Evolutionary conservation across 202 grass and related monocot genomes (phyloP).

Genomic region (Musa balbisiana): DNA sequence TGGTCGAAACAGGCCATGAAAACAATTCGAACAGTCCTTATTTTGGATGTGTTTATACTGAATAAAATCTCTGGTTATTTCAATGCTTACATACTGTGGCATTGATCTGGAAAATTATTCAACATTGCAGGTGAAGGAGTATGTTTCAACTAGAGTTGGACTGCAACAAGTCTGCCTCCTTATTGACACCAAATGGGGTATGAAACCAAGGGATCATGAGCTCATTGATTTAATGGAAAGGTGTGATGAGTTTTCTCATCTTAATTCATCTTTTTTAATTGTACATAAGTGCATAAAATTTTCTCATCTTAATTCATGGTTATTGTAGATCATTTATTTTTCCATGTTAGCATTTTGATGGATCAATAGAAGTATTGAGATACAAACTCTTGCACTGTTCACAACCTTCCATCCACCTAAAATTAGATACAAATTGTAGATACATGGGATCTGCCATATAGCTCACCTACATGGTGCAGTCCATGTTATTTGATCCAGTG

Average conservation of each 20-base stretch:
- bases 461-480: too few species aligned
- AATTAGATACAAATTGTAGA: too few species aligned
- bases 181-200: slow-evolving; percentile 94
- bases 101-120: slow-evolving; percentile 20
- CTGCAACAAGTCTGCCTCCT: slow-evolving; percentile 84
- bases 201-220: slow-evolving; percentile 90
- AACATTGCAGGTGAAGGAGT: slow-evolving; percentile 77
- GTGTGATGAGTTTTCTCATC: slow-evolving; percentile 26
- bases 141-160: slow-evolving; percentile 87
- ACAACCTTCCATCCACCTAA: too few species aligned
- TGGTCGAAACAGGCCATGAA: too few species aligned
- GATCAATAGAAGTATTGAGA: too few species aligned
- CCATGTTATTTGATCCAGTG: too few species aligned
- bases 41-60: not conserved
- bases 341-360: too few species aligned
- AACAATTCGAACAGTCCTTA: too few species aligned
- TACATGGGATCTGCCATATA: too few species aligned
- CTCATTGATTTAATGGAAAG: slow-evolving; percentile 93
- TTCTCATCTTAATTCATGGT: slow-evolving; percentile 6
- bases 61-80: not conserved
- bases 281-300: not conserved
- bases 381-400: too few species aligned
- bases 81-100: not conserved
- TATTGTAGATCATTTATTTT: too few species aligned
- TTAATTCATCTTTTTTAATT: not conserved